Evolutionary conservation across 495 filamentous ascomycete species (phyloP), one percentile per base, ranked within the genome.

Genomic region (Astrothelium macrocarpum): DNA sequence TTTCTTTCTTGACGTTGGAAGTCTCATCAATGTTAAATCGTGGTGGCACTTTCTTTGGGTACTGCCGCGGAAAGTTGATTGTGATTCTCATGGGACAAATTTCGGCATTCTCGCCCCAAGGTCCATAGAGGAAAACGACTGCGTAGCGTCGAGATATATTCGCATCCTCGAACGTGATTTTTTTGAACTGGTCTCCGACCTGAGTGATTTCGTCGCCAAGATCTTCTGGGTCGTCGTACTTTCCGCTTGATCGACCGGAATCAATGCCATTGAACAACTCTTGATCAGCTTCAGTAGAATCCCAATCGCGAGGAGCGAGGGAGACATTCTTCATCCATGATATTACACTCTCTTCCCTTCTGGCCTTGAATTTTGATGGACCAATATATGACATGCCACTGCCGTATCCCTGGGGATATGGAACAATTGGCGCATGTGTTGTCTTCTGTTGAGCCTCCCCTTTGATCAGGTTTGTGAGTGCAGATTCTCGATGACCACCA

Each of bases 121-220:
- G 92, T 0, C 92, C 91, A 72, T 88, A 87, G 43, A 96, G 79
- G 2, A 90, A 94, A 32, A 94, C 84, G 3, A 81, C 84, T 12
- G 87, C 78, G 16, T 81, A 85, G 32, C 92, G 81, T 45, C 86
- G 78, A 39, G 88, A 83, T 70, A 94, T 85, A 73, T 95, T 82
- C 46, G 95, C 88, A n/a, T 87, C 84, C 45, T 97, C 91, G 74
- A 92, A 95, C 59, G 78, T 84, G 42, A 96, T 89, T 71, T 95
- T 95, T 9, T 83, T 85, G 66, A 92, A 89, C 65, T 87, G 90
- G 32, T 85, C 84, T 61, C 87, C 89, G 31, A 95, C 90, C 25
- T 89, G 84, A 23, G 90, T 84, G 53, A 96, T 90, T 72, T 97
- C 92, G 66, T 95, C 91, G 59, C 90, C 89, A 29, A 96, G 77